These are phyloP conservation scores for Periglandula ipomoeae DNA, from an alignment of 2,329 filamentous ascomycete genomes.

Conservation along the genomic window DNA sequence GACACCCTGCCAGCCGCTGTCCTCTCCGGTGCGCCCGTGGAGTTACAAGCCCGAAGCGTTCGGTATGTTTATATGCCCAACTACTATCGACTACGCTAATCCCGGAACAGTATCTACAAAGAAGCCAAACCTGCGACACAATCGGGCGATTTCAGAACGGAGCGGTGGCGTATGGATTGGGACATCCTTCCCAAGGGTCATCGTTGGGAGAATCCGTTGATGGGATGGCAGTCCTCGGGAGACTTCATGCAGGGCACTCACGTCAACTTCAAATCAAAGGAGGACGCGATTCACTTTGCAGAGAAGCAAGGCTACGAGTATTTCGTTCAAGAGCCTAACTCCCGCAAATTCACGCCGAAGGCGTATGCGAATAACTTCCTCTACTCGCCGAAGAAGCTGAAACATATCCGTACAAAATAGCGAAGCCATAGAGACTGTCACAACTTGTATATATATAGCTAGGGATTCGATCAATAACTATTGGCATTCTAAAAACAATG, in stretches of 20 bases:
- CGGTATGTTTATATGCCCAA: conserved; percentile 50
- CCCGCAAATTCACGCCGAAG: conserved; percentile 78
- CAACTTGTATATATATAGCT: not conserved
- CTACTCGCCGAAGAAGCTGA: conserved; percentile 77
- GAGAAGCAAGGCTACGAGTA: conserved; percentile 99
- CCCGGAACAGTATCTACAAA: conserved; percentile 66
- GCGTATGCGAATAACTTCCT: conserved; percentile 96
- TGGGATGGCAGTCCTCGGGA: conserved; percentile 96
- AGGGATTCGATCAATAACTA: no score
- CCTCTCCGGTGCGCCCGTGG: conserved; percentile 84
- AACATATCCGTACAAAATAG: conserved; percentile 76
- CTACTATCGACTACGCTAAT: not conserved
- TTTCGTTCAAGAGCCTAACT: conserved; percentile 94
- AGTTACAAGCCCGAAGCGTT: conserved; percentile 88
- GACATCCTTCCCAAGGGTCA: conserved; percentile 87
- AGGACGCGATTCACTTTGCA: conserved; percentile 89
- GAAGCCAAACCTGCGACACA: conserved; percentile 93
- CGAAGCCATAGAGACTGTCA: conserved; percentile 5
- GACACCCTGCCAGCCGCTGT: conserved; percentile 71
- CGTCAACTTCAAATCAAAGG: conserved; percentile 83
- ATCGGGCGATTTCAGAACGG: conserved; percentile 76
- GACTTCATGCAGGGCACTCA: conserved; percentile 93
- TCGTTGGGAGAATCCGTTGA: conserved; percentile 96
- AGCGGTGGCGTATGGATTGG: conserved; percentile 98
- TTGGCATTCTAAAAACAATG: no score